Evolutionary conservation across 768 basidiomycete genomes (phyloP).

Genomic region (Boletus vermiculosoides): DNA sequence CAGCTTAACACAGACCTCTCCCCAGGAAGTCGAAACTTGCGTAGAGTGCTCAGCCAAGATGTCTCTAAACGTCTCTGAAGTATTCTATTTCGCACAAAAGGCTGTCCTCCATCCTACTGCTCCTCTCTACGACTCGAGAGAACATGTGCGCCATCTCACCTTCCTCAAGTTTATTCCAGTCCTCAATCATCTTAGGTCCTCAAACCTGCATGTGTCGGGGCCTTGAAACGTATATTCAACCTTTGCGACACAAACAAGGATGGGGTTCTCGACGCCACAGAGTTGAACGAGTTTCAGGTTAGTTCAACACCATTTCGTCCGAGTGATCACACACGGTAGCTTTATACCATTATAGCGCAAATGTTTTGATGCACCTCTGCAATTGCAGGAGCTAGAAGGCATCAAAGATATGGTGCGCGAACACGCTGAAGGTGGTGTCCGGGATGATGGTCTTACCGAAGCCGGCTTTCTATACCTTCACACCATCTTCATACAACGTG

Average conservation of each 20-base stretch:
- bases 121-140: conserved; percentile 93
- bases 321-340: background rate
- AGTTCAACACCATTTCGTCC: background rate
- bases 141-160: conserved; percentile 64
- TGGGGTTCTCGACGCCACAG: conserved; percentile 82
- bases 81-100: conserved; percentile 98
- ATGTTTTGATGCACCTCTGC: conserved; percentile 92
- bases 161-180: conserved; percentile 8
- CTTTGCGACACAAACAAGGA: conserved; percentile 95
- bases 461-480: conserved; percentile 92
- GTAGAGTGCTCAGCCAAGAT: conserved; percentile 95
- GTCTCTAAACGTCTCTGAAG: conserved; percentile 91
- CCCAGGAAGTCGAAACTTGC: conserved; percentile 95
- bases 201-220: conserved; percentile 88
- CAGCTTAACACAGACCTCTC: conserved; percentile 6
- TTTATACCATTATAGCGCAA: conserved; percentile 57
- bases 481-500: conserved; percentile 94
- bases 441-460: conserved; percentile 82
- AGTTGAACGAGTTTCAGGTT: conserved; percentile 97
- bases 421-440: conserved; percentile 72
- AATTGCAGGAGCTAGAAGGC: conserved; percentile 92
- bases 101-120: conserved; percentile 97
- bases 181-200: conserved; percentile 56
- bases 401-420: conserved; percentile 89
- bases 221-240: conserved; percentile 92